Percentiles rank a stretch among this genome's conserved stretches.
phyloP scores from a whole-genome alignment of 2,329 filamentous ascomycete species.

The Scedosporium aurantiacum region DNA sequence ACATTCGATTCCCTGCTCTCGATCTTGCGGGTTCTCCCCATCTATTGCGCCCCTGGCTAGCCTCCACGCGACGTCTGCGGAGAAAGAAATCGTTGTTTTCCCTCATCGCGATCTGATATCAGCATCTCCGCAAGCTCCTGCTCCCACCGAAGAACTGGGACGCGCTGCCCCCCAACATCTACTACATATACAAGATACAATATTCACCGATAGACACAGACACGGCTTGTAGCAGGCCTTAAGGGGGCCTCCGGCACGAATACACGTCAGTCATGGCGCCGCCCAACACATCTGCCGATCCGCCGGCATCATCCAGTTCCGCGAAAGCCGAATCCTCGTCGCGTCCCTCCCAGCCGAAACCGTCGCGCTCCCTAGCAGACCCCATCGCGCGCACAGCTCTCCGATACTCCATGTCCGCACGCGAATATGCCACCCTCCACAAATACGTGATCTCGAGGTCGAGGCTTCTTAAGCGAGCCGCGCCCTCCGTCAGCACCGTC shows the following conservation, averaged over 20 bases:
- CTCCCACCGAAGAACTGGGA: too few relatives aligned
- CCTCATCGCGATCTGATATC: too few relatives aligned
- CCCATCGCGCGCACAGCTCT: slow-evolving; percentile 75
- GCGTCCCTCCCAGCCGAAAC: not conserved
- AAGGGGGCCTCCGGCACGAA: too few relatives aligned
- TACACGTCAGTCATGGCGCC: too few relatives aligned
- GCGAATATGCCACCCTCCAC: slow-evolving; percentile 78
- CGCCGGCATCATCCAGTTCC: not conserved
- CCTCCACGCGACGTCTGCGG: too few relatives aligned
- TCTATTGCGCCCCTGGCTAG: too few relatives aligned
- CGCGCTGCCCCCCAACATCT: too few relatives aligned
- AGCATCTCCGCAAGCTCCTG: too few relatives aligned
- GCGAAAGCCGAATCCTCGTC: not conserved
- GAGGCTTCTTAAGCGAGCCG: slow-evolving; percentile 40
- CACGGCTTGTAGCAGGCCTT: too few relatives aligned
- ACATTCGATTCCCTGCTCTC: not conserved
- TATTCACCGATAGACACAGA: too few relatives aligned
- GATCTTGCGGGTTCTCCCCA: not conserved
- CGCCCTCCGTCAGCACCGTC: slow-evolving; percentile 45
- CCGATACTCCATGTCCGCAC: slow-evolving; percentile 73
- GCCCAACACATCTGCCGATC: not conserved
- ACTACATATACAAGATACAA: too few relatives aligned
- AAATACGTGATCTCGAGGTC: slow-evolving; percentile 71
- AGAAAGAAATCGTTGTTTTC: too few relatives aligned
- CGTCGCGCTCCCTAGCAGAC: slow-evolving; percentile 28